A percentile compares a stretch with the other conserved stretches of the same genome.
These are phyloP conservation scores for Gilbertella persicaria DNA, from an alignment of 371 early-diverging fungal species.

Conservation along the genomic window DNA sequence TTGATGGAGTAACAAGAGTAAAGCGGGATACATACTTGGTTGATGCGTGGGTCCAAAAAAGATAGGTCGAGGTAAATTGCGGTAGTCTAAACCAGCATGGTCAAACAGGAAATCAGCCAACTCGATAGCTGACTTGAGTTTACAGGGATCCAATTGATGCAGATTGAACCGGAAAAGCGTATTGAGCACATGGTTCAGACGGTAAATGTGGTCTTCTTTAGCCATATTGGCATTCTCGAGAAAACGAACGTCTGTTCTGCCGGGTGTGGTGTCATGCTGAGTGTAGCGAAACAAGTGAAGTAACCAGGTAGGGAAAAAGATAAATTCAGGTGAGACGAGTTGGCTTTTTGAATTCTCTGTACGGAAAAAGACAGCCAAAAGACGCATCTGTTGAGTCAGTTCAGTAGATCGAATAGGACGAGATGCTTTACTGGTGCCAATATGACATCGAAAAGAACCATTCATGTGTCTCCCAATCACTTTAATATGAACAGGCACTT, in stretches of 20 bases:
- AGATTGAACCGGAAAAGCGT: constrained; percentile 48
- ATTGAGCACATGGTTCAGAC: constrained; percentile 49
- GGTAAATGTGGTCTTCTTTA: constrained; percentile 50
- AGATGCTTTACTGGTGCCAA: constrained; percentile 48
- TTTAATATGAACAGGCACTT: constrained; percentile 44
- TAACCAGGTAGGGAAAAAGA: constrained; percentile 51
- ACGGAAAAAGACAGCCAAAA: constrained; percentile 45
- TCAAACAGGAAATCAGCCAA: constrained; percentile 44
- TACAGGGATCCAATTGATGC: constrained; percentile 29
- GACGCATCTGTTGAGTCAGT: constrained; percentile 40
- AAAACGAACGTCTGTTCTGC: constrained; percentile 49
- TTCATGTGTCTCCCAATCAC: constrained; percentile 48
- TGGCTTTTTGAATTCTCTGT: constrained; percentile 39
- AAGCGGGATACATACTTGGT: constrained; percentile 28
- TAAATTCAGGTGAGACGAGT: constrained; percentile 39
- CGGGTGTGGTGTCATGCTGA: constrained; percentile 39
- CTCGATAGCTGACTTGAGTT: constrained; percentile 27
- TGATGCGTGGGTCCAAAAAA: constrained; percentile 19
- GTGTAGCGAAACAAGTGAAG: constrained; percentile 48
- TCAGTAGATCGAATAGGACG: constrained; percentile 42
- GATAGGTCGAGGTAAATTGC: constrained; percentile 35
- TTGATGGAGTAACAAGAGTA: constrained; percentile 33
- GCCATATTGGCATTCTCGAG: constrained; percentile 43
- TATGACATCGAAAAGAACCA: constrained; percentile 46
- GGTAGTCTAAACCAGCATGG: constrained; percentile 33